A percentile compares a stretch with the other conserved stretches of the same genome.
Evolutionary conservation across 495 filamentous ascomycete species (phyloP).

Genomic region (Hyaloscypha variabilis): DNA sequence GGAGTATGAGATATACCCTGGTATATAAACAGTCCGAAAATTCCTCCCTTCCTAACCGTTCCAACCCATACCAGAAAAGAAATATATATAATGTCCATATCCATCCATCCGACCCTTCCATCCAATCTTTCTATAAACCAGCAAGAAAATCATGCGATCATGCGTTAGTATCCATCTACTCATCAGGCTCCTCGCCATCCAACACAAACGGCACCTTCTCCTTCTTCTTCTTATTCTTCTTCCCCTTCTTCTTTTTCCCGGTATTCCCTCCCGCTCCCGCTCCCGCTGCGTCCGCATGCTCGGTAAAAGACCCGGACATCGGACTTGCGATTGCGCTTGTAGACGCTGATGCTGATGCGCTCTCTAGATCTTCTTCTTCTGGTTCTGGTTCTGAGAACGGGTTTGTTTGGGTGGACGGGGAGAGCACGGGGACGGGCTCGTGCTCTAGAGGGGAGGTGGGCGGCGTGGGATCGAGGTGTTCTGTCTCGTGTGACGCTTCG

Average conservation of each 20-base stretch:
- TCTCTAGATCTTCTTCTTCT: background rate
- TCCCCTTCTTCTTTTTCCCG: constrained; percentile 4
- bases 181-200: background rate
- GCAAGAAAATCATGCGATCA: too few relatives aligned
- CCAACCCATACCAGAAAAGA: background rate
- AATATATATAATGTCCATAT: background rate
- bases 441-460: too few relatives aligned
- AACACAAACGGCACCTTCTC: background rate
- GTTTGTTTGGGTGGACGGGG: too few relatives aligned
- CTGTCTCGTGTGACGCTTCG: background rate
- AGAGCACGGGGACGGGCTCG: too few relatives aligned
- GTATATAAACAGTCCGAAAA: background rate
- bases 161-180: too few relatives aligned
- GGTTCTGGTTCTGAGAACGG: background rate
- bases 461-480: too few relatives aligned
- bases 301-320: background rate
- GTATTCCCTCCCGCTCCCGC: background rate
- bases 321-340: background rate
- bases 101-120: background rate
- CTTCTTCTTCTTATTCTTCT: background rate
- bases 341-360: background rate
- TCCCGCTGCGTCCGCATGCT: background rate
- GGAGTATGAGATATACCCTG: background rate
- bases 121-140: background rate
- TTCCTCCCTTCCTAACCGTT: background rate